Base-by-base conservation (phyloP, 2,329 filamentous ascomycete species). In the Fusarium buxicola region DNA sequence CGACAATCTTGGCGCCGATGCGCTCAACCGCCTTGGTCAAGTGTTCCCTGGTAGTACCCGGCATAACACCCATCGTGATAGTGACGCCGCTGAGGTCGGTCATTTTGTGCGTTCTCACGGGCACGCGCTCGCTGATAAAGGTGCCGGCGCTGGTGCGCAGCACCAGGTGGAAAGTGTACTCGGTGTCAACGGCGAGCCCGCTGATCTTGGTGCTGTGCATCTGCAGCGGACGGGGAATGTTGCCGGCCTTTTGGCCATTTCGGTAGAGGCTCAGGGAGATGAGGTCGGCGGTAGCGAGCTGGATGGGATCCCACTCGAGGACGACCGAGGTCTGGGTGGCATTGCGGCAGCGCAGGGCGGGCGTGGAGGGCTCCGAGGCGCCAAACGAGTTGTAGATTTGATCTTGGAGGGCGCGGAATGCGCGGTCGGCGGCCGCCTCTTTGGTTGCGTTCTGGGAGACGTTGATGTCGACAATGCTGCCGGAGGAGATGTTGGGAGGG, bases 241-340 rank as follows among this genome's bases (percentile, higher is more conserved):
- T 94, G 72, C 95, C 95, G 13, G 94, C 94, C 81, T 98, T 99
- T 75, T 93, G 93, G 70, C 92, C 93, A 82, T 99, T 99, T 76
- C 95, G 91, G 79, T 95, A 98, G 47, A 99, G 84, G 55, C 91
- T 92, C 49, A 99, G 86, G 45, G 91, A 94, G 72, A 95, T 89
- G 60, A 98, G 85, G 74, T 95, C 92, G 64, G 95, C 93, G 6
- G 94, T 98, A 18, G 94, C 95, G 45, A 97, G 88, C 71, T 94
- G 86, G 73, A 99, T 91, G 30, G 94, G 92, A 65, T 98, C 95
- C 95, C 95, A 99, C 80, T 98, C 95, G 48, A 99, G 90, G 32
- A 99, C 95, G 40, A 98, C 90, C 25, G 92, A 96, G n/a, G 95
- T 99, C 79, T 99, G 95, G 1, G 95, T 99, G 52, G 94, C 94